Evolutionary conservation across 2,329 filamentous ascomycete species (phyloP), one percentile per base, ranked within the genome.

Genomic region (Fusarium domesticum): DNA sequence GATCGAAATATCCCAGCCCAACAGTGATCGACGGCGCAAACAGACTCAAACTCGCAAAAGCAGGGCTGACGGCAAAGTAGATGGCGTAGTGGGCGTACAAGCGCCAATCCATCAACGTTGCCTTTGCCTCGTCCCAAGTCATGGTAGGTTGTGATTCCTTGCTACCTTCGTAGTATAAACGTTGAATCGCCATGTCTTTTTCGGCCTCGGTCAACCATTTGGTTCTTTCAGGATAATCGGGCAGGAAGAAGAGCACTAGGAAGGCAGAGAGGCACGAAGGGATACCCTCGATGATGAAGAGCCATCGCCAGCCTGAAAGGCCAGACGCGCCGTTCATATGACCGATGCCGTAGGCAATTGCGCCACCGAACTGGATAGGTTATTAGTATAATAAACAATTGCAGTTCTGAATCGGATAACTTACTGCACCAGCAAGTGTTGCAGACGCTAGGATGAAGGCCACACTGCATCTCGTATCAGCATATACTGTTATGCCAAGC

Each of bases 261-360:
- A 85, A 58, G 4, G 83, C 84, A 8, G 64, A 86, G 1, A 87
- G 11, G 6, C 85, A 73, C 0, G 85, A 88, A 0, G 77, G 76
- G 6, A 87, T 70, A 6, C 85, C 85, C 64, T 84, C 80, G 28
- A 84, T 68, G 47, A 83, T 74, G 54, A 80, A 80, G 20, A 80
- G 73, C 78, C 73, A 90, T 18, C 85, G 73, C 87, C 86, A 90
- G 8, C 81, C 86, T 3, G 75, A 71, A 17, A 83, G 71, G 2
- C 84, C 84, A 1, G 69, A 65, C 1, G 77, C 64, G 6, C 78
- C 75, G 53, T 88, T 81, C 79, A 90, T 85, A 57, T 84, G 81
- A 0, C 83, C 83, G 48, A 89, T 84, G 1, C 74, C 84, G 48
- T 84, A 89, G 1, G 86, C 86, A 7, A 90, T 77, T 2, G 87